Conservation (phyloP, 164 flowering plant genomes). For the Aristolochia contorta region DNA sequence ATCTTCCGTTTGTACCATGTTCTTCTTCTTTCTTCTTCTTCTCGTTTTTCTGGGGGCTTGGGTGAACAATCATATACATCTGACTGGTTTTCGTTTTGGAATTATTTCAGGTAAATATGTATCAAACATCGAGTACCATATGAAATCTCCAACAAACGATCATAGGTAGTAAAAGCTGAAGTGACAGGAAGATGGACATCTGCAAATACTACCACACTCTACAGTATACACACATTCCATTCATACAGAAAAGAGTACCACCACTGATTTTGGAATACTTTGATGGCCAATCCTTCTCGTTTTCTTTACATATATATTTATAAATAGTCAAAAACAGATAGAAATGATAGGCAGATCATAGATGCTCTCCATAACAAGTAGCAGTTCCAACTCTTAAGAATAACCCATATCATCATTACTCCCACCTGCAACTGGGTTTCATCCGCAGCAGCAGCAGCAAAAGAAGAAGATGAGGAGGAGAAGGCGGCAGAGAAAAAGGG, state of each 20-base stretch:
- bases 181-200: too few species aligned
- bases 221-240: conserved; percentile 8
- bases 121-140: background rate
- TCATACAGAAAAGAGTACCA: conserved; percentile 10
- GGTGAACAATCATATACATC: background rate
- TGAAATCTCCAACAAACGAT: background rate
- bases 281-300: background rate
- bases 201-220: conserved; percentile 2
- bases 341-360: background rate
- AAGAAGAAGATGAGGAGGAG: too few species aligned
- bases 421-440: background rate
- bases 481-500: too few species aligned
- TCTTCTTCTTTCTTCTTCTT: background rate
- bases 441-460: background rate
- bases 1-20: background rate
- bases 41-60: background rate
- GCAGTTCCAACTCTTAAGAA: background rate
- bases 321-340: background rate
- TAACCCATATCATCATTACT: background rate
- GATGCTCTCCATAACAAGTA: background rate
- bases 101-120: conserved; percentile 2
- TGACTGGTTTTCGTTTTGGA: background rate
- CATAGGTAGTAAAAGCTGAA: conserved; percentile 10
- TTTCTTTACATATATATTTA: background rate
- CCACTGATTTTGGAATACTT: conserved; percentile 10